These are phyloP conservation scores for Cystobasidiaceae sp. DNA, from an alignment of 1,284 basidiomycete genomes.

Conservation along the genomic window DNA sequence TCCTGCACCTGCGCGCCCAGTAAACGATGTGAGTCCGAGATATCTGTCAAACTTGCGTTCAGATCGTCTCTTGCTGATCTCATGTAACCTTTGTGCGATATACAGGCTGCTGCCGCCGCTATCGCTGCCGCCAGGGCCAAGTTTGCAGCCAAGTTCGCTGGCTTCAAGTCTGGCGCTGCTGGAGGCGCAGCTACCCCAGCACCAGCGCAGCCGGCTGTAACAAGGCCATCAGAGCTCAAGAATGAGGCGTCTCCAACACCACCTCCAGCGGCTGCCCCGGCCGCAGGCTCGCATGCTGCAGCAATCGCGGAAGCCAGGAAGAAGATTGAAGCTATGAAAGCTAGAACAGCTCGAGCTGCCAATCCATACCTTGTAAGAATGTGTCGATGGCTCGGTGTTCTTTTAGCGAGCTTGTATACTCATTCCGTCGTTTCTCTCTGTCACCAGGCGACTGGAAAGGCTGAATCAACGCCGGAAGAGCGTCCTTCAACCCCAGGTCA, in stretches of 20 bases:
- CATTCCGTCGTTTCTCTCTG: neutral
- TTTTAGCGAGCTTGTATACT: neutral
- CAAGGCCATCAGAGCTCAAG: conserved; percentile 23
- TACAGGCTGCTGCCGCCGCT: conserved; percentile 15
- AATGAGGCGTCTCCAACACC: conserved; percentile 25
- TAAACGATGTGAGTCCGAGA: neutral
- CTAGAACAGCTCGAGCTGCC: conserved; percentile 31
- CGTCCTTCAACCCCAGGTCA: conserved; percentile 48
- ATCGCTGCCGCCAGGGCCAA: conserved; percentile 30
- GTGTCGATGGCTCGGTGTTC: neutral
- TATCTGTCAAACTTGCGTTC: neutral
- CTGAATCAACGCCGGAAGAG: conserved; percentile 21
- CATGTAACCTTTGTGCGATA: neutral
- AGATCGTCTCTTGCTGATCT: neutral
- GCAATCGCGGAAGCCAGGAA: conserved; percentile 43
- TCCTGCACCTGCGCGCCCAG: neutral
- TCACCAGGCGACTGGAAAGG: conserved; percentile 17
- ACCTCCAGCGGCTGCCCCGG: neutral
- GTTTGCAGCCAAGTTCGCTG: conserved; percentile 40
- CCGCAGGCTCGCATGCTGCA: conserved; percentile 30
- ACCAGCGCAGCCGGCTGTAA: neutral
- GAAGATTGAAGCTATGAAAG: conserved; percentile 40
- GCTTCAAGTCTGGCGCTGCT: conserved; percentile 32
- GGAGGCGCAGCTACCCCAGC: conserved; percentile 3
- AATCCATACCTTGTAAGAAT: conserved; percentile 72